Percentiles rank a stretch among this genome's conserved stretches.
phyloP scores from a whole-genome alignment of 2,329 filamentous ascomycete species.

The Cytospora piceicola region DNA sequence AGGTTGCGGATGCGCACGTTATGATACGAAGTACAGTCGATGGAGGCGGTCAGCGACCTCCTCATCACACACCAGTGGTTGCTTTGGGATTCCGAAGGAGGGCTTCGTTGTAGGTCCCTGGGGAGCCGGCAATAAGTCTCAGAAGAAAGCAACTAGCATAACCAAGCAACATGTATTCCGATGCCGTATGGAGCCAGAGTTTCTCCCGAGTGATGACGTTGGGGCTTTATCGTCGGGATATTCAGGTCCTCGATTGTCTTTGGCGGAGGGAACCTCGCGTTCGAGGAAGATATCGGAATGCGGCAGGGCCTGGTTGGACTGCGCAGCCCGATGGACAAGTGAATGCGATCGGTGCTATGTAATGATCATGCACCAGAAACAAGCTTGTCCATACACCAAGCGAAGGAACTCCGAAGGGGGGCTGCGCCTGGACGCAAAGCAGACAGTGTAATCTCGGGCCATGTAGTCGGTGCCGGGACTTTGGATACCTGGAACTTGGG shows the following conservation, averaged over 20 bases:
- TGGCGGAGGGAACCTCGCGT: neutral
- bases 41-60: neutral
- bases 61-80: neutral
- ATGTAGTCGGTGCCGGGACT: neutral
- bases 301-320: neutral
- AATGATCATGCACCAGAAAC: neutral
- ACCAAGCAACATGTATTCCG: neutral
- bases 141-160: neutral
- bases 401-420: neutral
- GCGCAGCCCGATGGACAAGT: neutral
- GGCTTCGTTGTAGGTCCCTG: neutral
- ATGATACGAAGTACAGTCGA: neutral
- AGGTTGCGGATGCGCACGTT: neutral
- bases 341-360: neutral
- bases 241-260: neutral
- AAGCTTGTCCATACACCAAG: neutral
- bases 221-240: neutral
- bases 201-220: neutral
- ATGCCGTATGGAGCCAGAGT: neutral
- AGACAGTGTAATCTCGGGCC: constrained; percentile 5
- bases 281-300: neutral
- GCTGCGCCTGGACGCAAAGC: constrained; percentile 4
- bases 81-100: neutral
- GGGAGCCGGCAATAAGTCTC: neutral
- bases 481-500: neutral